Base-by-base conservation (phyloP, 805 yeast species). In the Wickerhamiella slavikovae region DNA sequence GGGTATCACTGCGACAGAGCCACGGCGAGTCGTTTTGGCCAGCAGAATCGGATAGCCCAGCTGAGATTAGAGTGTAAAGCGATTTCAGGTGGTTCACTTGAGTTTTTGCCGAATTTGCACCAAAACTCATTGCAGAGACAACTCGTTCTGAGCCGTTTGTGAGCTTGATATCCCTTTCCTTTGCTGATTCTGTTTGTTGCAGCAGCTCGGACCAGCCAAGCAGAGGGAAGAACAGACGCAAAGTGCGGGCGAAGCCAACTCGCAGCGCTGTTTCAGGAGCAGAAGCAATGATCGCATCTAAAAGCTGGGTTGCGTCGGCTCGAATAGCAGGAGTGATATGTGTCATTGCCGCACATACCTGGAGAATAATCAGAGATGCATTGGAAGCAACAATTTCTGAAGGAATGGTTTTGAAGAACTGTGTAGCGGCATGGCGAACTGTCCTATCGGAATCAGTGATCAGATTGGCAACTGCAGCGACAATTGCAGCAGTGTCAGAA, bases 271-370 rank as follows among this genome's bases (percentile, higher is more conserved):
- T 25, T 3, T n/a, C 20, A 20, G 5, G 83, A 58, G 46, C 77
- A 76, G 28, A 66, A 60, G 26, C 61, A 56, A 80, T 47, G 31
- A 82, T 46, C 3, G 71, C 58, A 23, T 61, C 57, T 16, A 83
- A 52, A 40, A 75, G 77, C 34, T 62, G 66, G 0, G 85, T 66
- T 2, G 92, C 68, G 35, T 77, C 82, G 26, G 67, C 65, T 32
- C 93, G 64, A 17, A 89, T 70, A 3, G 68, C 69, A 1, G 80
- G 71, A 18, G 64, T 64, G 24, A 89, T 75, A 48, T 89, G 95
- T 12, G 95, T 76, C 94, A 89, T 85, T 3, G 93, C 91, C 30
- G 85, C 73, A 40, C 75, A 76, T 12, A 85, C 60, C 47, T 75
- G 83, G 18, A 85, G 58, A n/a, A 76, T 62, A 12, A 58, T 31